Evolutionary conservation across 2,329 filamentous ascomycete genomes (phyloP), one percentile per base, ranked within the genome.

Genomic region (Mycosphaerella sp.): DNA sequence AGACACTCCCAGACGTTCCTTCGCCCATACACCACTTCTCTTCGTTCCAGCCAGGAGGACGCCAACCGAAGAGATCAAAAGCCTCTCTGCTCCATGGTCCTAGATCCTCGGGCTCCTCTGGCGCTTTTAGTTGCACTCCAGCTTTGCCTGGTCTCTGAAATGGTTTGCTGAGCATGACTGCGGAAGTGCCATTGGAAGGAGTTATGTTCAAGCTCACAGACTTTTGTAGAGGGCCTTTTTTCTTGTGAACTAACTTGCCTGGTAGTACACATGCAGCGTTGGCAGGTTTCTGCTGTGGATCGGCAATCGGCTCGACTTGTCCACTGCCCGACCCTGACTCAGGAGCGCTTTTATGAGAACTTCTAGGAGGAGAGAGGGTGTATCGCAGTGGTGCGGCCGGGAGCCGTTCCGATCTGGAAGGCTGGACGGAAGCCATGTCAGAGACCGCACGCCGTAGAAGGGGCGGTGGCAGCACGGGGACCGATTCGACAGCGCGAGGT

Each of bases 51-150:
- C 64, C 67, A 12, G 67, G 72, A 36, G 83, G 84, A 45, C 80
- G 75, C 64, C 77, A 81, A 63, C 80, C 82, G 58, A 88, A 79
- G 45, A 88, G 64, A 66, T 88, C 85, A 59, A 80, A 76, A 0
- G 85, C 84, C 64, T 87, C 84, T 23, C 76, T 78, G 61, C 83
- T 87, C 85, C 85, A 88, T 0, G 85, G 80, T 2, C 84, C 84
- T 12, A 79, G 73, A 60, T 79, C 80, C 2, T 74, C 73, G 8
- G 74, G 72, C 54, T 76, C 49, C 50, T 54, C 58, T 21, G 50
- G 54, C 11, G 51, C 53, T 53, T 51, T 41, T 49, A 50, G 14
- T 6, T 51, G 54, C 3, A 54, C 62, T 14, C 39, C 44, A 40
- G 63, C 54, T 50, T 59, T 57, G 31, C 55, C 62, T 9, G 64